Percentiles rank a stretch among this genome's conserved stretches.
Evolutionary conservation across 805 yeast species (phyloP).

Genomic region (Starmerella roubikii): DNA sequence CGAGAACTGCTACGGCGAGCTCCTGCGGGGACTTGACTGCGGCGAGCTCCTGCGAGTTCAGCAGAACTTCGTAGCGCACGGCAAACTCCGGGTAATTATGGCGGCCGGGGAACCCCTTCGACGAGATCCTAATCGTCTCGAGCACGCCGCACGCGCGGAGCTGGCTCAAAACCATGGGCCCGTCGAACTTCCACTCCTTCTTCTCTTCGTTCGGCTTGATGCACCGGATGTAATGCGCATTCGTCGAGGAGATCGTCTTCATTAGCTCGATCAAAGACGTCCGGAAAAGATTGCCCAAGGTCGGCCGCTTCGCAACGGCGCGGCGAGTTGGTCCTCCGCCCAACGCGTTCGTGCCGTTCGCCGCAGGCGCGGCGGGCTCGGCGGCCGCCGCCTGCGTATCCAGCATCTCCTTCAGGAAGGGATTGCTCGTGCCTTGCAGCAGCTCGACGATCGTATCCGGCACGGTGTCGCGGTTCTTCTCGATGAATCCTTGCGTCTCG

Average conservation of each 20-base stretch:
- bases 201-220: slow-evolving; percentile 92
- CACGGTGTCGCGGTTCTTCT: slow-evolving; percentile 93
- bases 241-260: slow-evolving; percentile 85
- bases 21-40: slow-evolving; percentile 41
- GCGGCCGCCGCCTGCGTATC: slow-evolving; percentile 26
- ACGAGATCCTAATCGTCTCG: slow-evolving; percentile 89
- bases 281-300: slow-evolving; percentile 89
- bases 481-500: slow-evolving; percentile 88
- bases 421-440: slow-evolving; percentile 54
- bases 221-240: slow-evolving; percentile 93
- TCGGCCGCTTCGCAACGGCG: slow-evolving; percentile 51
- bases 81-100: slow-evolving; percentile 93
- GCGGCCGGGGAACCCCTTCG: slow-evolving; percentile 96
- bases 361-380: slow-evolving; percentile 22
- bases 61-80: slow-evolving; percentile 69
- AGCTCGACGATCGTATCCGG: slow-evolving; percentile 91
- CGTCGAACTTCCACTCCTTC: slow-evolving; percentile 91
- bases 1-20: slow-evolving; percentile 57
- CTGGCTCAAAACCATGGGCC: slow-evolving; percentile 88
- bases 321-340: slow-evolving; percentile 25
- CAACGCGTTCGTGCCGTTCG: neutral
- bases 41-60: slow-evolving; percentile 50
- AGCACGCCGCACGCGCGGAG: slow-evolving; percentile 97
- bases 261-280: slow-evolving; percentile 82
- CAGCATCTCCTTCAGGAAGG: slow-evolving; percentile 50